phyloP scores from a whole-genome alignment of 805 yeast genomes.

The Candida taoyuanica region DNA sequence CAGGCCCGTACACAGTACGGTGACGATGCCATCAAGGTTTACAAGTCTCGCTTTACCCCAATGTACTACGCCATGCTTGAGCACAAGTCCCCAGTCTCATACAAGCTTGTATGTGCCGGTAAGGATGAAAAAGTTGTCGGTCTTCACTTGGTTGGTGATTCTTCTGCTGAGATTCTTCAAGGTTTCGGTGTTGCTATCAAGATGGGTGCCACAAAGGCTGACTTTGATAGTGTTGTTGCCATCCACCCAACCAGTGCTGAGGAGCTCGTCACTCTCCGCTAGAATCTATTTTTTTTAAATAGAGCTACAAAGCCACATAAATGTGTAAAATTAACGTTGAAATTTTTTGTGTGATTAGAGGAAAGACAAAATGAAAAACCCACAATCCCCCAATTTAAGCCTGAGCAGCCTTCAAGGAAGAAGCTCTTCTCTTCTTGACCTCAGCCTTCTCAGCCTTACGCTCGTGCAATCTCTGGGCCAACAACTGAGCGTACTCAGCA shows the following conservation, averaged over 20 bases:
- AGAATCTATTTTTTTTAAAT: too few relatives aligned
- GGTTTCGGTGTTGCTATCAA: slow-evolving; percentile 98
- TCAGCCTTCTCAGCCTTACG: slow-evolving; percentile 98
- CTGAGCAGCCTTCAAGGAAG: slow-evolving; percentile 84
- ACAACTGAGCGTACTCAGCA: slow-evolving; percentile 98
- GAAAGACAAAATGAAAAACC: slow-evolving; percentile 4
- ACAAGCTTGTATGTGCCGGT: slow-evolving; percentile 77
- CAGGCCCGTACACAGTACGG: slow-evolving; percentile 80
- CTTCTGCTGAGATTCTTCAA: slow-evolving; percentile 88
- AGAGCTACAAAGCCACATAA: too few relatives aligned
- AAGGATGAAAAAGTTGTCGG: slow-evolving; percentile 92
- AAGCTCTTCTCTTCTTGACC: slow-evolving; percentile 99
- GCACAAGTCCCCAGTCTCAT: slow-evolving; percentile 78
- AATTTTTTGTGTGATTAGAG: slow-evolving; percentile 5
- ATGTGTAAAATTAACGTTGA: slow-evolving; percentile 15
- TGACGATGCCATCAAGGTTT: slow-evolving; percentile 70
- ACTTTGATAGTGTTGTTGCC: slow-evolving; percentile 94
- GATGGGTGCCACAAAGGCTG: slow-evolving; percentile 98
- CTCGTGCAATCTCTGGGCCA: slow-evolving; percentile 97
- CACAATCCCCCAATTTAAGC: slow-evolving; percentile 8
- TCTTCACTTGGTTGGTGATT: slow-evolving; percentile 87
- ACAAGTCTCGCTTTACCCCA: slow-evolving; percentile 77
- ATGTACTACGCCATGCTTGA: slow-evolving; percentile 89
- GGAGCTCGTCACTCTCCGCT: slow-evolving; percentile 77
- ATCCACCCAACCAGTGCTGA: slow-evolving; percentile 99